Evolutionary conservation across 306 rosid species (phyloP), one percentile per base, ranked within the genome.

Genomic region (Castanopsis chinensis): DNA sequence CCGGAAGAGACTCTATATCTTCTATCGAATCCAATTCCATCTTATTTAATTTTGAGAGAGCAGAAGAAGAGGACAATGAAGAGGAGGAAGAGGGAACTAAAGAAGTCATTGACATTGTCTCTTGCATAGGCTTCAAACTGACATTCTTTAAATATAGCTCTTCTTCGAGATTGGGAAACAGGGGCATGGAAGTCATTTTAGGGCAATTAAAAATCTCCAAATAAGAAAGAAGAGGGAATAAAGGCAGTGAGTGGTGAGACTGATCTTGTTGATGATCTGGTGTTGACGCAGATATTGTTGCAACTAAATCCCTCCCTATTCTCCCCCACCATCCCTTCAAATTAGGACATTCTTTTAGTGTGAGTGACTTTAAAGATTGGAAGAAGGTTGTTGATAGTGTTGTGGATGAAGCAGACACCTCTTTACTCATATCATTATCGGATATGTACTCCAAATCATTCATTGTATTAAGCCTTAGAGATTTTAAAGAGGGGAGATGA

Each of bases 131-230:
- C 55, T 20, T 74, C 5, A 5, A 56, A 3, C 69, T 33, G 4
- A 11, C 43, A 0, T 37, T 6, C 0, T 0, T 0, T 21, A 57
- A 35, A 6, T 1, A 2, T 8, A 74, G 25, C 0, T 0, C 0
- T 20, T 74, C 15, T 14, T 20, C 8, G 9, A 74, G 69, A 21
- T 14, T 18, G 8, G 78, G 78, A 45, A 57, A 74, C 0, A 35
- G 41, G 13, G 78, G 69, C 70, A 74, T 74, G 15, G 15, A 58
- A 37, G 7, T 4, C 60, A 79, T 20, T 10, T 54, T 4, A 5
- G 58, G 61, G 4, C 80, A 83, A 37, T 41, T 49, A 0, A 2
- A 2, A 37, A 83, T 75, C 5, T 0, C 0, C 49, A 79, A 27
- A 41, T 0, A 2, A 56, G 69, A 5, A 76, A 67, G 64, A 32